These are phyloP conservation scores for Ulmus americana DNA, from an alignment of 331 rosid species.

Conservation along the genomic window DNA sequence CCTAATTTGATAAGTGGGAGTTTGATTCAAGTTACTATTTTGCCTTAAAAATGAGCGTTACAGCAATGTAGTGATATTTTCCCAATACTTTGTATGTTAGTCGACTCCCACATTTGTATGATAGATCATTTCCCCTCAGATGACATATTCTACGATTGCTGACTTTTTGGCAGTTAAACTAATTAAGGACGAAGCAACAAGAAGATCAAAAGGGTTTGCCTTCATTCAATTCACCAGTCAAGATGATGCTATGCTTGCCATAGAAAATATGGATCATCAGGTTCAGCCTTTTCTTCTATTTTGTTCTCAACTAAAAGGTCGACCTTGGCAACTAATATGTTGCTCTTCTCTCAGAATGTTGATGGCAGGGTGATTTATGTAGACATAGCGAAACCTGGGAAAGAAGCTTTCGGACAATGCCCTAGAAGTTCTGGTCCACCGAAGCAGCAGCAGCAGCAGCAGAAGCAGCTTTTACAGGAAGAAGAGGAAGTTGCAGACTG, in stretches of 20 bases:
- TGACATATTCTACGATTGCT: neutral
- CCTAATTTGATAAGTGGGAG: too few relatives aligned
- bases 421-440: constrained; percentile 69
- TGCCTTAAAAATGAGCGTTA: too few relatives aligned
- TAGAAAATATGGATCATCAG: constrained; percentile 84
- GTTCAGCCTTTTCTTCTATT: constrained; percentile 27
- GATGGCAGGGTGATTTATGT: constrained; percentile 58
- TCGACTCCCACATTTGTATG: constrained; percentile 1
- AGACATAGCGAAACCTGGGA: constrained; percentile 57
- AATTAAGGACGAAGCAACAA: constrained; percentile 45
- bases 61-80: too few relatives aligned
- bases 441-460: constrained; percentile 42
- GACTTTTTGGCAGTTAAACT: constrained; percentile 43
- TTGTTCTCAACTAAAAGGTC: neutral
- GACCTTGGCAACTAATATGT: neutral
- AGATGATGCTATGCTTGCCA: constrained; percentile 75
- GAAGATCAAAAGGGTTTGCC: constrained; percentile 66
- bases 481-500: constrained; percentile 68
- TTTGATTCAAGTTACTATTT: too few relatives aligned
- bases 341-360: constrained; percentile 34
- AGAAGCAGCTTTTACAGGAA: constrained; percentile 30
- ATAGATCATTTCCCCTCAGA: neutral
- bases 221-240: constrained; percentile 72
- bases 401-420: constrained; percentile 34
- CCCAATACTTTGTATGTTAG: neutral